Percentiles rank a stretch among this genome's conserved stretches.
phyloP scores from a whole-genome alignment of 768 basidiomycete genomes.

The Galerina marginata region DNA sequence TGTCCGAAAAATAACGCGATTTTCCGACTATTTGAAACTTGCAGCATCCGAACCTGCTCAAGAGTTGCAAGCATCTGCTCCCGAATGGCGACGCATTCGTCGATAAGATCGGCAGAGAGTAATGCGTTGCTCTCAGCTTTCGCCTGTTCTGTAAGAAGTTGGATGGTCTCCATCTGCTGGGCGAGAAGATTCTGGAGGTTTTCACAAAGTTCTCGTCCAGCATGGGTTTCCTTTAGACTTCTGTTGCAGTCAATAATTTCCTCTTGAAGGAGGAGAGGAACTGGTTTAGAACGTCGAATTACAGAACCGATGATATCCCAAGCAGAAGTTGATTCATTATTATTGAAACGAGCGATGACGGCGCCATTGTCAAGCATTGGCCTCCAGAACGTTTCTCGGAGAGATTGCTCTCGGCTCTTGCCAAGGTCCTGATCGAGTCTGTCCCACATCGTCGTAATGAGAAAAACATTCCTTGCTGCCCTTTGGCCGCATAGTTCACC shows the following conservation, averaged over 20 bases:
- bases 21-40: too few species aligned
- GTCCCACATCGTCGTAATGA: conserved; percentile 47
- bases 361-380: not conserved
- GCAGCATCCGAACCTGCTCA: too few species aligned
- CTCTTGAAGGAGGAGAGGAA: not conserved
- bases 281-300: not conserved
- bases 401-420: not conserved
- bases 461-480: conserved; percentile 31
- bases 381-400: not conserved
- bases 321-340: not conserved
- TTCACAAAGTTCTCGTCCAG: not conserved
- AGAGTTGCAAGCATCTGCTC: too few species aligned
- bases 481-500: conserved; percentile 37
- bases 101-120: too few species aligned
- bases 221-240: not conserved
- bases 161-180: not conserved
- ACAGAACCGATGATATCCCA: not conserved
- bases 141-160: too few species aligned
- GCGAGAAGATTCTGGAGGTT: not conserved
- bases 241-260: not conserved
- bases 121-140: too few species aligned
- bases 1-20: too few species aligned
- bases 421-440: conserved; percentile 22
- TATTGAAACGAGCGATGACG: not conserved
- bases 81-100: too few species aligned